Base-by-base conservation (phyloP, 2,329 filamentous ascomycete genomes). In the Onygenales sp. region DNA sequence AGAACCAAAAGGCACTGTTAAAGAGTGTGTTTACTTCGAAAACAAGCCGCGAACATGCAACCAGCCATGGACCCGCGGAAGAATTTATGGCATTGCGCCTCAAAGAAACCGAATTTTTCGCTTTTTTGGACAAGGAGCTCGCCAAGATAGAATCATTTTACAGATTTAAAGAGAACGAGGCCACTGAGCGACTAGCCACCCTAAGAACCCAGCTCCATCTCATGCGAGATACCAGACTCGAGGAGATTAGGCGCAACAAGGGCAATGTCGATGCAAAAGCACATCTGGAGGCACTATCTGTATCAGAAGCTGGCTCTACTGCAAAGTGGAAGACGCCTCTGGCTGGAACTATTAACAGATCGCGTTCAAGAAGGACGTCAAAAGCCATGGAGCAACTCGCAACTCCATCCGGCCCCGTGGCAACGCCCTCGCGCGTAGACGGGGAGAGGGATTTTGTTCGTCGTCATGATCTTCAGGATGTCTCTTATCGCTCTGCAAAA, bases 131-230 rank as follows among this genome's bases (percentile, higher is more conserved):
- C 61, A 75, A 74, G 8, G 87, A 98, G 70, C 75, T 98, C 11
- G 78, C 84, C n/a, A 98, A 97, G 71, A 89, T 98, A 9, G 91
- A 98, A 66, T 72, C 76, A 0, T 98, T 98, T 64, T 97, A 97
- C 74, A 84, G 82, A 61, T 74, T 82, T 60, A 96, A 96, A 66
- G 93, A 98, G 66, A 80, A 87, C 32, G 89, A 96, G 65, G 89
- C 92, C 0, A 86, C 83, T 0, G 74, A 84, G 52, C 82, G 91
- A 2, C 73, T 96, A 27, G 73, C 75, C 0, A 68, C 86, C 3
- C 75, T 98, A 46, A 82, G 87, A 43, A 83, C 90, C 50, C 93
- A 98, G 67, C 77, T 98, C 35, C 91, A 95, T 65, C 87, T 94
- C 62, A 95, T 97, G 89, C 81, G 90, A 44, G 89, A 94, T 66